Evolutionary conservation across 2,329 filamentous ascomycete genomes (phyloP).

Genomic region (Aspergillus tamarii): DNA sequence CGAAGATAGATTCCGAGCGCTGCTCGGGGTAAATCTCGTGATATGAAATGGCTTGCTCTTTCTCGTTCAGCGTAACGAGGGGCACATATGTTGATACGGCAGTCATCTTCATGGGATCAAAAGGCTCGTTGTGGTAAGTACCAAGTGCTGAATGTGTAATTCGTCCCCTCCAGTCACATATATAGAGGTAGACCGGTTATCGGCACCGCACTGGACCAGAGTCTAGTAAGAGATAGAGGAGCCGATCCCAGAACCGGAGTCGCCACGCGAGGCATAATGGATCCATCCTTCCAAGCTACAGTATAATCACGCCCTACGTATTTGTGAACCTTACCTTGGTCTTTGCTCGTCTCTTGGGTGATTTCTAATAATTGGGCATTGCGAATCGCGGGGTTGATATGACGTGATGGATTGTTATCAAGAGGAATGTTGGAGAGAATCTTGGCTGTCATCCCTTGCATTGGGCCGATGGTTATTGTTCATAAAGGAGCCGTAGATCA

Average conservation of each 20-base stretch:
- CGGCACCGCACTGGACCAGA: background rate
- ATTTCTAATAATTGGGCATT: conserved; percentile 20
- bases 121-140: too few relatives aligned
- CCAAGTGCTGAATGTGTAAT: background rate
- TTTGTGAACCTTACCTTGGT: conserved; percentile 11
- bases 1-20: conserved; percentile 7
- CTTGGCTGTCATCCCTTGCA: background rate
- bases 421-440: background rate
- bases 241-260: background rate
- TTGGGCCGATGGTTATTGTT: background rate
- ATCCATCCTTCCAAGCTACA: background rate
- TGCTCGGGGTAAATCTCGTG: conserved; percentile 15
- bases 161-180: background rate
- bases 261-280: background rate
- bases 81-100: conserved; percentile 18
- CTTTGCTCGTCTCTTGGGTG: background rate
- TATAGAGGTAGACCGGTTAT: conserved; percentile 3
- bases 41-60: conserved; percentile 14
- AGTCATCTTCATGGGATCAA: conserved; percentile 4
- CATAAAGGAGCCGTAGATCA: background rate
- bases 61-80: conserved; percentile 12
- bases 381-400: conserved; percentile 38
- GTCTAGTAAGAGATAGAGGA: background rate
- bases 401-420: conserved; percentile 29
- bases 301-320: conserved; percentile 1